Evolutionary conservation across 78 protist species (phyloP).

Genomic region (slime mould (Dictyostelium discoideum)): dicty_2.7 NC_007091.3:2704001-2704500

Average conservation of each 20-base stretch:
- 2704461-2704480: neutral
- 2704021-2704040: neutral
- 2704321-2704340: neutral
- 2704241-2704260: neutral
- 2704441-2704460: neutral
- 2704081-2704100: neutral
- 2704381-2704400: neutral
- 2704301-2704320: neutral
- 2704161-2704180: neutral
- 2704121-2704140: neutral
- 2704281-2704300: neutral
- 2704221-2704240: neutral
- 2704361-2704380: neutral
- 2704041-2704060: neutral
- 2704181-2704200: neutral
- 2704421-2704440: neutral
- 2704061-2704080: neutral
- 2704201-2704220: too few relatives aligned
- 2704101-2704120: neutral
- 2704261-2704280: neutral
- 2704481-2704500: neutral
- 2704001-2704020: neutral
- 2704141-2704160: neutral
- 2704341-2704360: neutral
- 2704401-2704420: neutral